These are phyloP conservation scores for Pythium biforme DNA, from an alignment of 352 stramenopile genomes.

Conservation along the genomic window DNA sequence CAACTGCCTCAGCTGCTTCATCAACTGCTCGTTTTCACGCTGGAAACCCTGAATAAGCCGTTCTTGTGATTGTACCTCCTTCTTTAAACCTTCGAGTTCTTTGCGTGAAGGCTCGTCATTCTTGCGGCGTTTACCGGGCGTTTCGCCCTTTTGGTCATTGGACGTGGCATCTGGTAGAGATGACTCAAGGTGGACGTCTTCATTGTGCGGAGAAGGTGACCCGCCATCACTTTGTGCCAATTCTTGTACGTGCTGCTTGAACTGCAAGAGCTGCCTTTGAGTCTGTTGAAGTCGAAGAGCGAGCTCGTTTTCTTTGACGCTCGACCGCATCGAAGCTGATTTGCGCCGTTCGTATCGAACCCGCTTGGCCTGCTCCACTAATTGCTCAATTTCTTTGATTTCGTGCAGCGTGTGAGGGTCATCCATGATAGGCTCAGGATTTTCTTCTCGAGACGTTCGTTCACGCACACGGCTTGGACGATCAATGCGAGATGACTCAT, in stretches of 20 bases:
- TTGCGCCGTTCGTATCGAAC: constrained; percentile 33
- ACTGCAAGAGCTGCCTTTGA: constrained; percentile 62
- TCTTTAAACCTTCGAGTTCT: constrained; percentile 14
- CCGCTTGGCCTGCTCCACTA: constrained; percentile 45
- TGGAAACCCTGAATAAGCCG: constrained; percentile 77
- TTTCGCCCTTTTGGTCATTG: neutral
- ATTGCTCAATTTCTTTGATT: constrained; percentile 55
- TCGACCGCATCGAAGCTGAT: constrained; percentile 30
- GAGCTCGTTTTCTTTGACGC: constrained; percentile 58
- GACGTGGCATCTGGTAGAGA: neutral
- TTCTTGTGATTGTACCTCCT: constrained; percentile 50
- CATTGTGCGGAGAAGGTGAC: neutral
- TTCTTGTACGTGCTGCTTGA: constrained; percentile 64
- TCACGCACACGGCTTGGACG: neutral
- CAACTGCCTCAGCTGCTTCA: constrained; percentile 70
- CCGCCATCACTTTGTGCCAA: constrained; percentile 15
- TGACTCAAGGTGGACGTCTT: neutral
- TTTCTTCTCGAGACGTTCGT: neutral
- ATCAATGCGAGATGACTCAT: neutral
- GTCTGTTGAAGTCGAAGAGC: constrained; percentile 66
- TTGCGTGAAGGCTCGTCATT: neutral
- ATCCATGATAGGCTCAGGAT: constrained; percentile 21
- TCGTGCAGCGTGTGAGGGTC: constrained; percentile 25
- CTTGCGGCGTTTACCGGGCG: neutral
- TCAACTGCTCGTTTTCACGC: constrained; percentile 80